Evolutionary conservation across 202 grass and related monocot species (phyloP).

Genomic region (Panicum virgatum): DNA sequence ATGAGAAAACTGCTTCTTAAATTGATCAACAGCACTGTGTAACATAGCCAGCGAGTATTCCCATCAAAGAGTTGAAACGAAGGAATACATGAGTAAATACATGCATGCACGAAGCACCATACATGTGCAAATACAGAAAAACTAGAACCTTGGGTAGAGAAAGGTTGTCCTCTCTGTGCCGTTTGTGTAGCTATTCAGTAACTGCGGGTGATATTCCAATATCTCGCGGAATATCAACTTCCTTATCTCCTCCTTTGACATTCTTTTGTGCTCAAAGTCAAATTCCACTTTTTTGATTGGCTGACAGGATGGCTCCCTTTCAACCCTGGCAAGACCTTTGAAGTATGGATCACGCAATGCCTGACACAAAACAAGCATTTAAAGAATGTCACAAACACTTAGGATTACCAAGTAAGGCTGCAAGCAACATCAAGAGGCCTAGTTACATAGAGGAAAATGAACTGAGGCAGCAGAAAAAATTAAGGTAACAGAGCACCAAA

Average conservation of each 20-base stretch:
- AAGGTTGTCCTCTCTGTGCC: conserved; percentile 91
- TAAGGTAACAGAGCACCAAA: conserved; percentile 8
- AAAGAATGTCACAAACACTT: conserved; percentile 17
- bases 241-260: conserved; percentile 94
- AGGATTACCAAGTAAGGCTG: too few relatives aligned
- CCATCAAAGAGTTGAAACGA: conserved; percentile 10
- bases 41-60: conserved; percentile 26
- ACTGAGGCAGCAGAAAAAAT: not conserved
- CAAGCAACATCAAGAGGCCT: not conserved
- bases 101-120: conserved; percentile 45
- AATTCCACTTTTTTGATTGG: conserved; percentile 90
- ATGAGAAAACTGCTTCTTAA: conserved; percentile 89
- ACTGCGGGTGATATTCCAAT: conserved; percentile 92
- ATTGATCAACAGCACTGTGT: conserved; percentile 88
- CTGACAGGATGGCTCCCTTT: conserved; percentile 93
- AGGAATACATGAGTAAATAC: conserved; percentile 5
- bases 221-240: conserved; percentile 96
- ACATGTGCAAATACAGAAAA: conserved; percentile 44
- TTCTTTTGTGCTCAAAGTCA: conserved; percentile 89
- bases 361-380: conserved; percentile 44
- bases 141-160: conserved; percentile 90
- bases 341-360: conserved; percentile 96
- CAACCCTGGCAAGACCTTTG: conserved; percentile 70
- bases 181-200: conserved; percentile 77
- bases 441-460: conserved; percentile 14